Percentiles rank a stretch among this genome's conserved stretches.
phyloP scores from a whole-genome alignment of 345 rosid genomes.

The Gossypium australe region DNA sequence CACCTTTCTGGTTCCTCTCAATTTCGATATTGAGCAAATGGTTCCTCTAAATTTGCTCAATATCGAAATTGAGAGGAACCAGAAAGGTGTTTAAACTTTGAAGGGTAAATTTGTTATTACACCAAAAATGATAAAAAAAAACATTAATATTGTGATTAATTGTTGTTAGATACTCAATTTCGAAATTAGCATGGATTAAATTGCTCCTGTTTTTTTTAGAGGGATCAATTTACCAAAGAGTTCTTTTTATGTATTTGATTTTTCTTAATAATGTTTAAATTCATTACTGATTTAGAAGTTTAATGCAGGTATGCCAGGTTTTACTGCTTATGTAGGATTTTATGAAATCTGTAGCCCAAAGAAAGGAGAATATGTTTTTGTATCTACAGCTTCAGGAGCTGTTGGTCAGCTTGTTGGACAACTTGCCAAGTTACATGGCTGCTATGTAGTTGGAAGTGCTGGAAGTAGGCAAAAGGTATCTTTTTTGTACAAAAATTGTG shows the following conservation, averaged over 20 bases:
- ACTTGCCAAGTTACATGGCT: conserved; percentile 66
- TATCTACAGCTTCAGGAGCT: conserved; percentile 74
- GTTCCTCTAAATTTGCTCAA: too few relatives aligned
- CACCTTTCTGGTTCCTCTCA: too few relatives aligned
- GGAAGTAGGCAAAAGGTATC: conserved; percentile 51
- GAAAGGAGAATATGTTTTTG: conserved; percentile 52
- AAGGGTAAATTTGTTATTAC: too few relatives aligned
- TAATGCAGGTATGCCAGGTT: conserved; percentile 63
- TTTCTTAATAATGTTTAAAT: neutral
- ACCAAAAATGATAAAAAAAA: too few relatives aligned
- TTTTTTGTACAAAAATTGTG: neutral
- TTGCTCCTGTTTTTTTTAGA: too few relatives aligned
- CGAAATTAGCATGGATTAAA: too few relatives aligned
- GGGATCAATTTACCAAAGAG: too few relatives aligned
- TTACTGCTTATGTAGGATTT: conserved; percentile 71
- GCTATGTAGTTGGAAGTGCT: conserved; percentile 69
- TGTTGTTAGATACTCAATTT: too few relatives aligned
- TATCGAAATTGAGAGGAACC: too few relatives aligned
- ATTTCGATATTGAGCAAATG: too few relatives aligned
- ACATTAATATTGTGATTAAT: too few relatives aligned
- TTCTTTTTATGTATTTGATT: neutral
- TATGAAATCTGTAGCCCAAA: conserved; percentile 57
- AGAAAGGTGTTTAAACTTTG: too few relatives aligned
- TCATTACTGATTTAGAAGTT: conserved; percentile 1
- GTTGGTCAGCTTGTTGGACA: conserved; percentile 82